phyloP scores from a whole-genome alignment of 2,329 filamentous ascomycete species.

The Aspergillus chevalieri region DNA sequence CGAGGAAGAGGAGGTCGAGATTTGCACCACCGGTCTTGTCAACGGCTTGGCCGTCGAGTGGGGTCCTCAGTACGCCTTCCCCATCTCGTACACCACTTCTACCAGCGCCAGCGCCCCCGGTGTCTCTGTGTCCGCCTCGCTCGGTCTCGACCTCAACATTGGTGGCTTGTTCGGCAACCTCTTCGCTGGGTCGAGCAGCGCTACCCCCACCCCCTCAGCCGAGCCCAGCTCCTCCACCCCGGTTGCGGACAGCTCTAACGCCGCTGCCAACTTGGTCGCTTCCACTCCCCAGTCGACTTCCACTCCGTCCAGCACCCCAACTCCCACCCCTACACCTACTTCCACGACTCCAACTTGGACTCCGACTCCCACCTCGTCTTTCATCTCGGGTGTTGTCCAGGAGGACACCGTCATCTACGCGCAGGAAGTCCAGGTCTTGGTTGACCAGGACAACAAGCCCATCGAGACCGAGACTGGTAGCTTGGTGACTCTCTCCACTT shows the following conservation, averaged over 20 bases:
- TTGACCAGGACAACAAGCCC: not conserved
- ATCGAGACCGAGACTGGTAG: not conserved
- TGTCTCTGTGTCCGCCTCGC: not conserved
- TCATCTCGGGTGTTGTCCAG: not conserved
- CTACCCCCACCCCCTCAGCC: not conserved
- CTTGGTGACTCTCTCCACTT: not conserved
- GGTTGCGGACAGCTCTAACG: not conserved
- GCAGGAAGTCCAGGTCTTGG: not conserved
- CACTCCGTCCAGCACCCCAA: slow-evolving; percentile 18
- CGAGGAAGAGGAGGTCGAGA: slow-evolving; percentile 47
- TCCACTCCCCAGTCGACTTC: slow-evolving; percentile 8
- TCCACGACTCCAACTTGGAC: not conserved
- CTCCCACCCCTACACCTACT: not conserved
- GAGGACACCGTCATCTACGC: not conserved
- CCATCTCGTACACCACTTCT: slow-evolving; percentile 9
- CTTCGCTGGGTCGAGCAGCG: not conserved
- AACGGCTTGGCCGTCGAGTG: slow-evolving; percentile 52
- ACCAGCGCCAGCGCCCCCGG: slow-evolving; percentile 2
- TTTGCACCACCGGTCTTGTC: slow-evolving; percentile 48
- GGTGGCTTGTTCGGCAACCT: slow-evolving; percentile 4
- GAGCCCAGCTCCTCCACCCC: not conserved
- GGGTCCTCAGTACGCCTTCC: slow-evolving; percentile 38
- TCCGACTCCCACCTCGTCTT: not conserved
- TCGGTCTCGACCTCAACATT: slow-evolving; percentile 5
- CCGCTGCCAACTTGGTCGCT: slow-evolving; percentile 1